A percentile compares a stretch with the other conserved stretches of the same genome.
phyloP scores from a whole-genome alignment of 2,329 filamentous ascomycete genomes.

The Tolypocladium pustulatum region DNA sequence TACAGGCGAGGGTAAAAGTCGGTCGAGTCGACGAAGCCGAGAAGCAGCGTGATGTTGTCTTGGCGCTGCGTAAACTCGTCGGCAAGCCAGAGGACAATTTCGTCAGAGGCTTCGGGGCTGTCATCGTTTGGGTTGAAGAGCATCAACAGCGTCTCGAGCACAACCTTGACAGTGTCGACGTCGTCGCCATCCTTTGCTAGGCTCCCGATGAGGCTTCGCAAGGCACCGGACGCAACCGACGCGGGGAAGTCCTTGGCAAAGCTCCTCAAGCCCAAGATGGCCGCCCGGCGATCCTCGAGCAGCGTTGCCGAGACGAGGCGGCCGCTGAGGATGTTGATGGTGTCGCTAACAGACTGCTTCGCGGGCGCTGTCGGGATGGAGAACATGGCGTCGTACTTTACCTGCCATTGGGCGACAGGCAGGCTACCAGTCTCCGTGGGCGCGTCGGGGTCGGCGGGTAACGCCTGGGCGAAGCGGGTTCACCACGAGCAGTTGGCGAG shows the following conservation, averaged over 20 bases:
- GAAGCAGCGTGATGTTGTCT: slow-evolving; percentile 86
- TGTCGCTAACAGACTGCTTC: slow-evolving; percentile 92
- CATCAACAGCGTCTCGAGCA: slow-evolving; percentile 90
- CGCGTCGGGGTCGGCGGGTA: neutral
- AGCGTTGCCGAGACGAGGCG: slow-evolving; percentile 83
- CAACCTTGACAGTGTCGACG: slow-evolving; percentile 90
- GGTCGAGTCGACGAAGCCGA: slow-evolving; percentile 76
- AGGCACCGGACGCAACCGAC: slow-evolving; percentile 85
- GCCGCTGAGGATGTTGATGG: slow-evolving; percentile 80
- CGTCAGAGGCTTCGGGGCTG: slow-evolving; percentile 88
- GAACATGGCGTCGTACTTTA: slow-evolving; percentile 38
- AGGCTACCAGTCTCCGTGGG: neutral
- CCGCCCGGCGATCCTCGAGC: slow-evolving; percentile 86
- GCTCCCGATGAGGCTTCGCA: slow-evolving; percentile 77
- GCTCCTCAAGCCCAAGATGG: slow-evolving; percentile 84
- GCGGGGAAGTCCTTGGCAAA: slow-evolving; percentile 96
- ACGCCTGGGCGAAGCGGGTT: neutral
- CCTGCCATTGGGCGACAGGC: slow-evolving; percentile 17
- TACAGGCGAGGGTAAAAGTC: slow-evolving; percentile 92
- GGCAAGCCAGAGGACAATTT: slow-evolving; percentile 90
- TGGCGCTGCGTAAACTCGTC: slow-evolving; percentile 97
- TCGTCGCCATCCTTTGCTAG: slow-evolving; percentile 84
- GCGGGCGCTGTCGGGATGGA: slow-evolving; percentile 65
- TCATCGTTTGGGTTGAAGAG: slow-evolving; percentile 64
- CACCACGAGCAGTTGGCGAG: neutral